Conservation (phyloP, 257 asterid species). For the Plantago ovata region DNA sequence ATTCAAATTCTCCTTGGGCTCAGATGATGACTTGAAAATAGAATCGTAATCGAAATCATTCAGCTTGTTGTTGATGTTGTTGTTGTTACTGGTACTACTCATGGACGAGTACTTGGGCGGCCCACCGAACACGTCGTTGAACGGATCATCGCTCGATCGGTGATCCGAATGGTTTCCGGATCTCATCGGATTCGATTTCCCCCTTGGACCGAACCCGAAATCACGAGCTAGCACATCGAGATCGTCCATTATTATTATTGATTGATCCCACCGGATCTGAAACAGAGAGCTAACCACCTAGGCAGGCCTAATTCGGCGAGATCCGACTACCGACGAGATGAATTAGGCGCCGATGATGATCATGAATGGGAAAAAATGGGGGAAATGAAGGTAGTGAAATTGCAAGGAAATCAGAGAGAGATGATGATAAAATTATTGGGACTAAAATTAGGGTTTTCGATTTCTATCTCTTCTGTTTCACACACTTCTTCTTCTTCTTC, state of each 20-base stretch:
- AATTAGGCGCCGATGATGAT: slow-evolving; percentile 18
- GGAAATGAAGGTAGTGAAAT: slow-evolving; percentile 10
- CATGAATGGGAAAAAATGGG: slow-evolving; percentile 13
- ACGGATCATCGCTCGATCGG: slow-evolving; percentile 43
- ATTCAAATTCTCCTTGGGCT: slow-evolving; percentile 20
- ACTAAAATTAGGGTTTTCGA: slow-evolving; percentile 24
- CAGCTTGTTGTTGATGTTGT: no score
- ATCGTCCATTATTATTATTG: slow-evolving; percentile 91
- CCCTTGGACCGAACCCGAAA: slow-evolving; percentile 63
- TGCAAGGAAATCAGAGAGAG: slow-evolving; percentile 17
- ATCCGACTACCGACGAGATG: slow-evolving; percentile 18
- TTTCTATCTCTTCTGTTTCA: no score
- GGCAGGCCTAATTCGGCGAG: slow-evolving; percentile 16
- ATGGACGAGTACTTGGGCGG: slow-evolving; percentile 51
- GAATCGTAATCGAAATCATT: slow-evolving; percentile 67
- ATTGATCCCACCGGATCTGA: slow-evolving; percentile 40
- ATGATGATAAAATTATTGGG: not conserved
- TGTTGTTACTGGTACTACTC: slow-evolving; percentile 5
- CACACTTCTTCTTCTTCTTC: slow-evolving; percentile 4
- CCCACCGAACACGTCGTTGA: slow-evolving; percentile 73
- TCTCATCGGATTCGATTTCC: slow-evolving; percentile 95
- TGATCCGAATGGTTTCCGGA: slow-evolving; percentile 55
- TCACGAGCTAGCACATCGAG: slow-evolving; percentile 75
- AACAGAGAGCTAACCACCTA: slow-evolving; percentile 19
- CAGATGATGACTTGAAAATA: slow-evolving; percentile 40